Percentiles rank a stretch among this genome's conserved stretches.
phyloP scores from a whole-genome alignment of 257 asterid species.

The Mitragyna speciosa region DNA sequence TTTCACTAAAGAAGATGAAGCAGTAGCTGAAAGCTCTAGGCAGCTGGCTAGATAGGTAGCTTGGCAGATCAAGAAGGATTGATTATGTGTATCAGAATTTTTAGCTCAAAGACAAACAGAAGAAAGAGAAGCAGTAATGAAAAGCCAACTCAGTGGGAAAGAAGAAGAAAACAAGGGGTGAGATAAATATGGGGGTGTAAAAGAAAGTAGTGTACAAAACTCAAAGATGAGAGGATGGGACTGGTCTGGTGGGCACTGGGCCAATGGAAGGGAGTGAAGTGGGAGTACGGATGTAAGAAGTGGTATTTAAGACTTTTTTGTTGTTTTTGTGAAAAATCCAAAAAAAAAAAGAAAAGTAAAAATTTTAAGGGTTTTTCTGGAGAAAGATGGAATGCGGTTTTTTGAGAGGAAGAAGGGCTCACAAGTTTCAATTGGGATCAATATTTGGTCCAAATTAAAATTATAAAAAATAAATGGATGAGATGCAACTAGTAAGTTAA shows the following conservation, averaged over 20 bases:
- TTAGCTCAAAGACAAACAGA: conserved; percentile 5
- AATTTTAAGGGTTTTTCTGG: background rate
- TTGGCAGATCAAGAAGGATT: conserved; percentile 22
- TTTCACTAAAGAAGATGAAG: conserved; percentile 18
- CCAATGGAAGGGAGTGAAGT: conserved; percentile 29
- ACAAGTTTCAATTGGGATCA: no score
- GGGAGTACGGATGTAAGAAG: conserved; percentile 44
- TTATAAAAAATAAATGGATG: no score
- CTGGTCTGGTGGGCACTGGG: conserved; percentile 42
- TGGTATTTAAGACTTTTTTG: conserved; percentile 27
- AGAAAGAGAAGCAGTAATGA: background rate
- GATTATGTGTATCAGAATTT: background rate
- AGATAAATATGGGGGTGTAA: conserved; percentile 26
- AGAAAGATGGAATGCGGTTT: background rate
- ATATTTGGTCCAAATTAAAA: background rate
- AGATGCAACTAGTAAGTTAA: no score
- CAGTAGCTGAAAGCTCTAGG: background rate
- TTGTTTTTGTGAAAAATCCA: background rate
- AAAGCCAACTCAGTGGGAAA: conserved; percentile 23
- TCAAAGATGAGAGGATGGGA: conserved; percentile 43
- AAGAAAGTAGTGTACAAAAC: conserved; percentile 35
- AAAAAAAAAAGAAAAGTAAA: background rate
- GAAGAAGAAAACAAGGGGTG: conserved; percentile 7
- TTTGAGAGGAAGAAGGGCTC: background rate
- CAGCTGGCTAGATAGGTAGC: background rate